phyloP scores from a whole-genome alignment of 2,329 filamentous ascomycete species.

The Aspergillus brunneoviolaceus region DNA sequence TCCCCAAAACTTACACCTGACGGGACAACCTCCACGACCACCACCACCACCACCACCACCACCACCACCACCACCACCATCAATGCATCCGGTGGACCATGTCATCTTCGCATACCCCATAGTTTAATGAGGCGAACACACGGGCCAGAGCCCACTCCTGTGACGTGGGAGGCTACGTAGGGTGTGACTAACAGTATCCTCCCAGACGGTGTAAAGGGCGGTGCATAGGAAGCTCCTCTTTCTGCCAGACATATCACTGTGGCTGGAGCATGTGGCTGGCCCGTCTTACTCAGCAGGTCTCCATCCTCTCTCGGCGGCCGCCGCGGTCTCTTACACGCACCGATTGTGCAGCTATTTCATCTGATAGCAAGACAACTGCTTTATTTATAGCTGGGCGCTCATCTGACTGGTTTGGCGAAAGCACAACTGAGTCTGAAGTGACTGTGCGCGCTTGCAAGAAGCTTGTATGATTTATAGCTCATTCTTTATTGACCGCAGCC shows the following conservation, averaged over 20 bases:
- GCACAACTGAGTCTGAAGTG: neutral
- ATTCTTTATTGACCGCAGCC: neutral
- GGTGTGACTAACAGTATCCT: conserved; percentile 12
- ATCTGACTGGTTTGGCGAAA: neutral
- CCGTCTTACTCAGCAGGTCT: neutral
- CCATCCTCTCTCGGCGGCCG: neutral
- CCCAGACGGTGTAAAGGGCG: conserved; percentile 1
- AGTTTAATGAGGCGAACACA: neutral
- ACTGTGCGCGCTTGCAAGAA: neutral
- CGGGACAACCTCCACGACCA: too few relatives aligned
- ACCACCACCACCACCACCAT: neutral
- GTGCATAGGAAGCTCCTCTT: conserved; percentile 6
- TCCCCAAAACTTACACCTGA: neutral
- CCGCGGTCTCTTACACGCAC: neutral
- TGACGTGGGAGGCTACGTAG: conserved; percentile 18
- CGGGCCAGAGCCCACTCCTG: neutral
- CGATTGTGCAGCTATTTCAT: neutral
- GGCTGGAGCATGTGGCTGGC: neutral
- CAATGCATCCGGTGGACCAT: neutral
- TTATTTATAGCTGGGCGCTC: neutral
- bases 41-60: neutral
- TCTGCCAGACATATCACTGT: neutral
- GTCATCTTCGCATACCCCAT: neutral
- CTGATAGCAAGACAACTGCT: neutral
- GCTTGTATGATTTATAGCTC: neutral